phyloP scores from a whole-genome alignment of 768 basidiomycete species.

The Royoungia palumana region DNA sequence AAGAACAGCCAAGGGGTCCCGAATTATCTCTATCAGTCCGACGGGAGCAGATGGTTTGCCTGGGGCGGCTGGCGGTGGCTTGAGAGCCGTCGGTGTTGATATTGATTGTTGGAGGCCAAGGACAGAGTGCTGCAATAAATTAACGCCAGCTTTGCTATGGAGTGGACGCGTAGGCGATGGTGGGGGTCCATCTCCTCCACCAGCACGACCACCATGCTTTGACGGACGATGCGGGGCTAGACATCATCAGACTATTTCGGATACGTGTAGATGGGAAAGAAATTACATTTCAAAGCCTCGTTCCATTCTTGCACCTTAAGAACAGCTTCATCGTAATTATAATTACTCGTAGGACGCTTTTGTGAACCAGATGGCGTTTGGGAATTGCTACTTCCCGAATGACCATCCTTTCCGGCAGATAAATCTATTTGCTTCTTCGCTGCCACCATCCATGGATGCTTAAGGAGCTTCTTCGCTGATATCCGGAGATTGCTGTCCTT shows the following conservation, averaged over 20 bases:
- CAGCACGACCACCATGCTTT: constrained; percentile 54
- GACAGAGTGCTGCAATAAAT: constrained; percentile 30
- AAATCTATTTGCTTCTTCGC: constrained; percentile 69
- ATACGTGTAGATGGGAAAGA: constrained; percentile 13
- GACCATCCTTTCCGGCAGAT: constrained; percentile 28
- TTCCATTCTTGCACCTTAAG: constrained; percentile 98
- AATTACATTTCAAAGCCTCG: constrained; percentile 84
- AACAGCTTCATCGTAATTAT: constrained; percentile 92
- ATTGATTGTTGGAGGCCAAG: constrained; percentile 35
- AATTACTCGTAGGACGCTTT: constrained; percentile 64
- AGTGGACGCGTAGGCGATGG: constrained; percentile 39
- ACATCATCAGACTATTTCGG: constrained; percentile 4
- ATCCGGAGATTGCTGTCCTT: constrained; percentile 95
- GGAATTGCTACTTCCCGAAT: constrained; percentile 31
- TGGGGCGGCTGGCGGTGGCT: constrained; percentile 15
- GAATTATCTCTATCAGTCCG: constrained; percentile 37
- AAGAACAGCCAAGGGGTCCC: constrained; percentile 57
- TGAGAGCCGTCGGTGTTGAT: constrained; percentile 30
- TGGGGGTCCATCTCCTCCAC: constrained; percentile 38
- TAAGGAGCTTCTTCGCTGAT: constrained; percentile 86
- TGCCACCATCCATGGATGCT: constrained; percentile 94
- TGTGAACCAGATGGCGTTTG: constrained; percentile 34
- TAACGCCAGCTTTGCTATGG: constrained; percentile 26
- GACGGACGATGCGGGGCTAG: constrained; percentile 70
- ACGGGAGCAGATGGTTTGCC: constrained; percentile 25